Evolutionary conservation across 768 basidiomycete genomes (phyloP).

Genomic region (Hericium erinaceus): DNA sequence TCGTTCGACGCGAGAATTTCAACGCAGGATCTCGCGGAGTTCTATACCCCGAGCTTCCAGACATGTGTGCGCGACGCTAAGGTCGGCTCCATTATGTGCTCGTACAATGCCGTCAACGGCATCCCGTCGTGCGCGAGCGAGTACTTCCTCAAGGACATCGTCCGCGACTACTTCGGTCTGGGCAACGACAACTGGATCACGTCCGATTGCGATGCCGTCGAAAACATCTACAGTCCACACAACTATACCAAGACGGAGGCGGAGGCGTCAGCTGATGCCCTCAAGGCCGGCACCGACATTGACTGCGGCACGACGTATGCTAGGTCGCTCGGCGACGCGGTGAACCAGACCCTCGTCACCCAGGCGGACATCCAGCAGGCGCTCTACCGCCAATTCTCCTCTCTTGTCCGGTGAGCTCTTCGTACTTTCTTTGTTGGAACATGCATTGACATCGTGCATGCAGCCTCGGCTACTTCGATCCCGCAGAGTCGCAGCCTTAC

Average conservation of each 20-base stretch:
- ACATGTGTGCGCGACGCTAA: conserved; percentile 52
- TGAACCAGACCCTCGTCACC: conserved; percentile 38
- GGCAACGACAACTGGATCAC: conserved; percentile 45
- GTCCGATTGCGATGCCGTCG: conserved; percentile 47
- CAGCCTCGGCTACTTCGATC: conserved; percentile 52
- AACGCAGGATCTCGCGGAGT: conserved; percentile 46
- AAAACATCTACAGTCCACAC: conserved; percentile 42
- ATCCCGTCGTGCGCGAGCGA: conserved; percentile 46
- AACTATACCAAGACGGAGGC: conserved; percentile 35
- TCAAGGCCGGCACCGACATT: conserved; percentile 45
- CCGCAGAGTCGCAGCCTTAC: conserved; percentile 38
- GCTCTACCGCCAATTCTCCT: conserved; percentile 39
- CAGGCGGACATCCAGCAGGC: conserved; percentile 34
- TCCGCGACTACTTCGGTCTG: conserved; percentile 34
- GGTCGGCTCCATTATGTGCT: conserved; percentile 54
- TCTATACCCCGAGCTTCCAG: conserved; percentile 47
- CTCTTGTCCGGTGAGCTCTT: conserved; percentile 38
- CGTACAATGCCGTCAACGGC: conserved; percentile 54
- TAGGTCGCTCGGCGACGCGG: conserved; percentile 34
- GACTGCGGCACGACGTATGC: conserved; percentile 46
- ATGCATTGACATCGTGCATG: neutral
- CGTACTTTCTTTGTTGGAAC: neutral
- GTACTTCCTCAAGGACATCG: conserved; percentile 41
- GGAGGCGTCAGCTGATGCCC: conserved; percentile 38
- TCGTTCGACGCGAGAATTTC: conserved; percentile 47